Evolutionary conservation across 2,329 filamentous ascomycete genomes (phyloP), one percentile per base, ranked within the genome.

Genomic region (Venturia aucupariae): DNA sequence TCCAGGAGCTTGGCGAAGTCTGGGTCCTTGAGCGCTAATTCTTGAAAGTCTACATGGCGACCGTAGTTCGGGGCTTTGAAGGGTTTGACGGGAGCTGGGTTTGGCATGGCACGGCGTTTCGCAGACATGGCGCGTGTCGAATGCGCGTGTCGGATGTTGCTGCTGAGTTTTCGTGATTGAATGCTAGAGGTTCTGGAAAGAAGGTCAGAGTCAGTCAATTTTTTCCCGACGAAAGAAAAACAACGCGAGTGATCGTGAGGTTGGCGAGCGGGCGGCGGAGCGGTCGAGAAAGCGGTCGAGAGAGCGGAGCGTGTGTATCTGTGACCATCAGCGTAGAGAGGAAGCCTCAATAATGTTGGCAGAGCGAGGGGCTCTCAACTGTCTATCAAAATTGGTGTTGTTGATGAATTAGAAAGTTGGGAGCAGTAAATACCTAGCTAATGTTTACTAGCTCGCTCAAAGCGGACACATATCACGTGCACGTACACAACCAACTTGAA

Each of bases 31-130:
- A 82, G 74, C 8, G 85, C 84, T n/a, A 90, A 77, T 19, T 78
- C 76, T 41, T 80, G 77, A 71, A 90, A 90, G 69, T 89, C 82
- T 35, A 89, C 81, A 76, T 73, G 87, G 88, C 55, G 69, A 67
- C n/a, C 68, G 68, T 22, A 68, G 66, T 72, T 77, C 61, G 66
- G 68, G 30, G 30, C 22, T 27, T 63, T n/a, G 61, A 51, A 64
- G 15, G 44, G 13, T 55, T 32, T 35, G 27, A 27, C 22, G 7
- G 42, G 17, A 15, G 6, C 4, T n/a, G n/a, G 13, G 1, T 2
- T 48, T 48, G 44, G 44, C 22, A 11, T 48, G 44, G 15, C 39
- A 13, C n/a, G 42, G 42, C 42, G n/a, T 27, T 48, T 48, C 6
- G 44, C 24, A 27, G 44, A n/a, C 44, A 48, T 48, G 7, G 44